These are phyloP conservation scores for Bolboschoenus planiculmis DNA, from an alignment of 176 grass and related monocot species.

Conservation along the genomic window DNA sequence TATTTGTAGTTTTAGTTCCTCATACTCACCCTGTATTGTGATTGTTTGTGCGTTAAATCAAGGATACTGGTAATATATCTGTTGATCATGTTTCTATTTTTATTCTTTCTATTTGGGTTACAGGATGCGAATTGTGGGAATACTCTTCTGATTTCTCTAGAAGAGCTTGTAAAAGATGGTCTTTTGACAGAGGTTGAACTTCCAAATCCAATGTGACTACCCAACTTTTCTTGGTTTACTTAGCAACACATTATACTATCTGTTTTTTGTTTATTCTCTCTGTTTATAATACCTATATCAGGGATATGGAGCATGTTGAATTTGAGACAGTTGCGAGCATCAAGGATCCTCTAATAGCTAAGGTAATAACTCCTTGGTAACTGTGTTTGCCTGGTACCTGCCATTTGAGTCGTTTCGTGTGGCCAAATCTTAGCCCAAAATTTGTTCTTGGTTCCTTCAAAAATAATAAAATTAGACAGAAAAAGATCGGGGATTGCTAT, in stretches of 20 bases:
- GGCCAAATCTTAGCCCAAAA: not conserved
- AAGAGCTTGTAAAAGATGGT: slow-evolving; percentile 94
- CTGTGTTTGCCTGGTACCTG: not conserved
- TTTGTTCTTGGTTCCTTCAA: not conserved
- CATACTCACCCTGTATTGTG: not conserved
- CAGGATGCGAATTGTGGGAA: slow-evolving; percentile 96
- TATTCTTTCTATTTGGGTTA: slow-evolving; percentile 2
- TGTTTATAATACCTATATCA: slow-evolving; percentile 31
- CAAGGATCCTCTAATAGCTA: slow-evolving; percentile 82
- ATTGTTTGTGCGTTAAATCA: not conserved
- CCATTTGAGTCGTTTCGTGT: not conserved
- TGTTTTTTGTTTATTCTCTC: slow-evolving; percentile 1
- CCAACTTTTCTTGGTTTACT: slow-evolving; percentile 17
- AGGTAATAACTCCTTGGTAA: slow-evolving; percentile 36
- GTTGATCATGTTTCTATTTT: not conserved
- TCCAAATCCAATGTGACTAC: slow-evolving; percentile 56
- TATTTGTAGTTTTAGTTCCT: not conserved
- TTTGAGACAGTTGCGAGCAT: slow-evolving; percentile 64
- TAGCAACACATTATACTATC: not conserved
- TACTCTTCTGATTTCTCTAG: slow-evolving; percentile 82
- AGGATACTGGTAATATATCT: not conserved
- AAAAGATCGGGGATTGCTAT: not conserved
- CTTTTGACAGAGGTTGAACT: slow-evolving; percentile 73
- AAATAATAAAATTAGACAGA: not conserved
- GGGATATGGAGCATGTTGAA: slow-evolving; percentile 59